Conservation (phyloP, 805 yeast genomes). For the Candida tibetensis region DNA sequence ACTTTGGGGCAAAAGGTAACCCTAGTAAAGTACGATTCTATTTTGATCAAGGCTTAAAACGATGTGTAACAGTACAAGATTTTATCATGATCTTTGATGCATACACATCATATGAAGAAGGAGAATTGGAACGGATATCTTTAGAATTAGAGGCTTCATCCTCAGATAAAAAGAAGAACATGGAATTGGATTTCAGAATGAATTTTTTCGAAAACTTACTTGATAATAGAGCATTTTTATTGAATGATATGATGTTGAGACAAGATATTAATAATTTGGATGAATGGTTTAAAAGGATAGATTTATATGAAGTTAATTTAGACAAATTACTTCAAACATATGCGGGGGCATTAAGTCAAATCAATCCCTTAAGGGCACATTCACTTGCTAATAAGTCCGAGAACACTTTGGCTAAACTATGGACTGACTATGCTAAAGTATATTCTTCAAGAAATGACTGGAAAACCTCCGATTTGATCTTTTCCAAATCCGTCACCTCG, state of each 20-base stretch:
- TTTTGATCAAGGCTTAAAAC: slow-evolving; percentile 48
- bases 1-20: slow-evolving; percentile 39
- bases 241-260: slow-evolving; percentile 66
- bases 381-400: slow-evolving; percentile 15
- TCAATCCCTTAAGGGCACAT: slow-evolving; percentile 54
- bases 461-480: slow-evolving; percentile 59
- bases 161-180: background rate
- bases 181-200: slow-evolving; percentile 41
- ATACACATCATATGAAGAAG: slow-evolving; percentile 59
- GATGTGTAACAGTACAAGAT: slow-evolving; percentile 53
- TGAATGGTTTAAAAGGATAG: slow-evolving; percentile 67
- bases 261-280: slow-evolving; percentile 59
- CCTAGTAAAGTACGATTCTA: slow-evolving; percentile 23
- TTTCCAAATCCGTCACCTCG: slow-evolving; percentile 64
- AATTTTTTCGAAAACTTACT: slow-evolving; percentile 52
- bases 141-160: slow-evolving; percentile 14
- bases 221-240: slow-evolving; percentile 51
- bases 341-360: slow-evolving; percentile 60
- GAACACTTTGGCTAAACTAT: slow-evolving; percentile 52
- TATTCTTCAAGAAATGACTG: slow-evolving; percentile 57
- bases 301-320: slow-evolving; percentile 37
- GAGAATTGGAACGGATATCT: slow-evolving; percentile 15
- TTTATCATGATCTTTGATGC: slow-evolving; percentile 64
- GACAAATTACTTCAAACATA: slow-evolving; percentile 46
- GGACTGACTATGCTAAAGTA: slow-evolving; percentile 67